phyloP scores from a whole-genome alignment of 352 stramenopile species.

The Phytopythium kandeliae region DNA sequence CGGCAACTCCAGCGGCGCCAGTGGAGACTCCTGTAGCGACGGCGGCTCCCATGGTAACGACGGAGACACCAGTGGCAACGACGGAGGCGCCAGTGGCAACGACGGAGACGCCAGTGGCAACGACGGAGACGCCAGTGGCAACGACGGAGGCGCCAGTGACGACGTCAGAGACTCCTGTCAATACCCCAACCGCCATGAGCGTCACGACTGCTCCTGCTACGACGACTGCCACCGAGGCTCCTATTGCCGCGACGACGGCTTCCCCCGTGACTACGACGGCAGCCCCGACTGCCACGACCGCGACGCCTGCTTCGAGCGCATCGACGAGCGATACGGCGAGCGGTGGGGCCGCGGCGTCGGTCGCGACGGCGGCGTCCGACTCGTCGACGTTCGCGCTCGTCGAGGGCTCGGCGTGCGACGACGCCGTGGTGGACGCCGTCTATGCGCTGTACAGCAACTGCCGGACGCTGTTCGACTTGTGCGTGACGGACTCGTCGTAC shows the following conservation, averaged over 20 bases:
- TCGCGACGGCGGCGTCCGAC: conserved; percentile 28
- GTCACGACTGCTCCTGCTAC: background rate
- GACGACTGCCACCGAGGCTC: too few species aligned
- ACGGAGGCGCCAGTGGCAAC: background rate
- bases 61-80: too few species aligned
- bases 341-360: conserved; percentile 6
- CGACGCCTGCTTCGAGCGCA: background rate
- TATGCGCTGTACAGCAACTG: conserved; percentile 56
- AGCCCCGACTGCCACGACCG: conserved; percentile 1
- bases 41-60: too few species aligned
- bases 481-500: conserved; percentile 42
- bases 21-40: too few species aligned
- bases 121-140: background rate
- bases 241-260: too few species aligned
- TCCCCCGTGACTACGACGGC: conserved; percentile 1
- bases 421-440: conserved; percentile 33
- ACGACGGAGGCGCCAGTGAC: conserved; percentile 3
- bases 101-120: background rate
- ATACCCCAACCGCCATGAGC: background rate
- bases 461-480: conserved; percentile 48
- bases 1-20: too few species aligned
- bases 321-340: conserved; percentile 1
- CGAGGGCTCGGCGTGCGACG: conserved; percentile 27
- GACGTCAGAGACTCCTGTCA: conserved; percentile 1
- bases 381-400: conserved; percentile 44